Evolutionary conservation across 208 protist species (phyloP).

Genomic region (Acanthamoeba sp.): DNA sequence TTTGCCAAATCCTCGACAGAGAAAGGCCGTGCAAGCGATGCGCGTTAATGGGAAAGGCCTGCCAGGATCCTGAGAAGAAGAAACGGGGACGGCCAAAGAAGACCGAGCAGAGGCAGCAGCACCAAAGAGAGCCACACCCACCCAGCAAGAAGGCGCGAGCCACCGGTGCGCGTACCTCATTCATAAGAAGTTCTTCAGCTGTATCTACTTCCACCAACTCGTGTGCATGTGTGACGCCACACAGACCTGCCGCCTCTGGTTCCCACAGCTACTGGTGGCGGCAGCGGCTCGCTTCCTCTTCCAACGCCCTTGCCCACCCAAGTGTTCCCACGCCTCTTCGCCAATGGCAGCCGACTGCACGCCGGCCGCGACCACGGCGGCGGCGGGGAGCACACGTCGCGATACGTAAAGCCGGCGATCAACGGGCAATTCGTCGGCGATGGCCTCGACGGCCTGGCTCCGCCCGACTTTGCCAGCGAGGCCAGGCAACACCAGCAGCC

Average conservation of each 20-base stretch:
- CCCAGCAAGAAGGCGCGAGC: background rate
- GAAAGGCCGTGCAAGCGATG: constrained; percentile 59
- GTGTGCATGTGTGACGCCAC: too few species aligned
- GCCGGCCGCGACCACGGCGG: background rate
- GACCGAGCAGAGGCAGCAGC: background rate
- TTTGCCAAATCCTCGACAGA: too few species aligned
- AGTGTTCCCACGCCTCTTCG: too few species aligned
- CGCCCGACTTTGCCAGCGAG: too few species aligned
- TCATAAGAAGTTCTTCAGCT: too few species aligned
- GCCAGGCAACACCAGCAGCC: too few species aligned
- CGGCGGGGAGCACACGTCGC: too few species aligned
- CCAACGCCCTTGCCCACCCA: too few species aligned
- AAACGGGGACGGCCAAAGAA: constrained; percentile 55
- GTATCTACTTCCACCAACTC: background rate
- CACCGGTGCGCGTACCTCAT: too few species aligned
- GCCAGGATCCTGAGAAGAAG: constrained; percentile 49
- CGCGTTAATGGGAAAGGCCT: background rate
- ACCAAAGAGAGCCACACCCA: background rate
- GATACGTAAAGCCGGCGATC: too few species aligned
- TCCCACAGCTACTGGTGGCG: background rate
- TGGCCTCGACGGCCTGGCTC: too few species aligned
- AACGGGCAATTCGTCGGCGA: background rate
- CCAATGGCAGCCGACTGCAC: background rate
- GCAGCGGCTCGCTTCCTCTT: too few species aligned
- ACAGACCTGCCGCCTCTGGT: background rate